Base-by-base conservation (phyloP, 495 filamentous ascomycete genomes). In the Penicillium canescens region DNA sequence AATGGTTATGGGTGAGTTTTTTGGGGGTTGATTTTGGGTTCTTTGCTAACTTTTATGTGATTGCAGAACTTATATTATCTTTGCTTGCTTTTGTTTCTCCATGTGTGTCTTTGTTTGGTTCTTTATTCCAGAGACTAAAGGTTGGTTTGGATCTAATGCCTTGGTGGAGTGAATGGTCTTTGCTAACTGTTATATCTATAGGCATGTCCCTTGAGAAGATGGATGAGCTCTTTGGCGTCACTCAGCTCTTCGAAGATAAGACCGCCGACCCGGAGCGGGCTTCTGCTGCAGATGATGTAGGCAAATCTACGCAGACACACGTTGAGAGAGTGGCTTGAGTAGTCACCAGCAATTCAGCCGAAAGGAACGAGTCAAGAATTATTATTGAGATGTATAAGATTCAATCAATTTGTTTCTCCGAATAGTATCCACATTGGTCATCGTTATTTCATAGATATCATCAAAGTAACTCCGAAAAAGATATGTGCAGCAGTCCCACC, bases 121-220 rank as follows among this genome's bases (percentile, higher is more conserved):
- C 73, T 84, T 86, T 48, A 78, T 89, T 36, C 86, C 86, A 2
- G 86, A 90, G 69, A 90, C 87, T 1, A 90, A 89, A 73, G 87
- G 84, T 76, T 43, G 42, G 64, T 53, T 43, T 20, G 13, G n/a
- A 35, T 53, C 20, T 16, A 13, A 38, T 37, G 11, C 0, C 24
- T 20, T 18, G 11, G 18, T 43, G 33, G 8, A 35, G 11, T 10
- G 20, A 11, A 12, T 7, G 12, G 11, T 35, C 9, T 47, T 52
- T 43, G 23, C 51, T 57, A 11, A 57, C 20, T 13, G 1, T 16
- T 28, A 36, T 14, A 37, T 6, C 0, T 26, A 42, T 31, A 73
- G 70, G 68, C n/a, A 35, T 74, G 45, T 78, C 68, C 58, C 57
- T 77, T 57, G 73, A 78, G 50, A 72, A 75, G 57, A 78, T 77